phyloP scores from a whole-genome alignment of 805 yeast genomes.

The baker's yeast (Saccharomyces cerevisiae) region DNA sequence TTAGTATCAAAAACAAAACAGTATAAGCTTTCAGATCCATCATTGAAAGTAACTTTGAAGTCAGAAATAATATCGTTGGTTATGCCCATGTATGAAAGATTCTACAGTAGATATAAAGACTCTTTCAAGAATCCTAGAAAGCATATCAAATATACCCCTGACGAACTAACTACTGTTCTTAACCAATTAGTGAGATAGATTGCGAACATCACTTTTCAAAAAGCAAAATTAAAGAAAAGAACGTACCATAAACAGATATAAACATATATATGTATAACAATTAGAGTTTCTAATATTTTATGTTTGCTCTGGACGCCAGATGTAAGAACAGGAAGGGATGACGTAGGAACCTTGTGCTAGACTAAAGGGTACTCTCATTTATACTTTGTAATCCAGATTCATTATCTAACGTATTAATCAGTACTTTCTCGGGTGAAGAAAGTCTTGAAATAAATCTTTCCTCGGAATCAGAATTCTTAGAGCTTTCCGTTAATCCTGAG shows the following conservation, averaged over 20 bases:
- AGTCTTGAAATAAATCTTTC: background rate
- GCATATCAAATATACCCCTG: constrained; percentile 31
- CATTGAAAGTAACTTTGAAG: constrained; percentile 52
- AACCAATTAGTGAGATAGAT: constrained; percentile 21
- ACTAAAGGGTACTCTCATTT: background rate
- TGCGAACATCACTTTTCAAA: too few species aligned
- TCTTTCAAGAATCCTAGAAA: constrained; percentile 31
- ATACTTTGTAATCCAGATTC: constrained; percentile 5
- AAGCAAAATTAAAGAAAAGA: background rate
- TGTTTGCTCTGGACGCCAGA: background rate
- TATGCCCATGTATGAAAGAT: constrained; percentile 75
- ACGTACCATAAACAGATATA: background rate
- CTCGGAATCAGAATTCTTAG: background rate
- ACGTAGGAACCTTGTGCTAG: background rate
- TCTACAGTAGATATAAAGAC: constrained; percentile 55
- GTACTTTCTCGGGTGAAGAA: constrained; percentile 7
- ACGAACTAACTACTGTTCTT: constrained; percentile 22
- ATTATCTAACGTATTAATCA: constrained; percentile 5
- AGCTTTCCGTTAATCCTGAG: background rate
- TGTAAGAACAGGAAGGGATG: background rate
- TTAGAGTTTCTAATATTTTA: background rate
- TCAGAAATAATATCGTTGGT: constrained; percentile 66
- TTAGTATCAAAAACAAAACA: constrained; percentile 57
- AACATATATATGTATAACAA: background rate
- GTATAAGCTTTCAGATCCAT: constrained; percentile 58